Percentiles rank a stretch among this genome's conserved stretches.
These are phyloP conservation scores for Ogataea haglerorum DNA, from an alignment of 805 yeast genomes.

Conservation along the genomic window DNA sequence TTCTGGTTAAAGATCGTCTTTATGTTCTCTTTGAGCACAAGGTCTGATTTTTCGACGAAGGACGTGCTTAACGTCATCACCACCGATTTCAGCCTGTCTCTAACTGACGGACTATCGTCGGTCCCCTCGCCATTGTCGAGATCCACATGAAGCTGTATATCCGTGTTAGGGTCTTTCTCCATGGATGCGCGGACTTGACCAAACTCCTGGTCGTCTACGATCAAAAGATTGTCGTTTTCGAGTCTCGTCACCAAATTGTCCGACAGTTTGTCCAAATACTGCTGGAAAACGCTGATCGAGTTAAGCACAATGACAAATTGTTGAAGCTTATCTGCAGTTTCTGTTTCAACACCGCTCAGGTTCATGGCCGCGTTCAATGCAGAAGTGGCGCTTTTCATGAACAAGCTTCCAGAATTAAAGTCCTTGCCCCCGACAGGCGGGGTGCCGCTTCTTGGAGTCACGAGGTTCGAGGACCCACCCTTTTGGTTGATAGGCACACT, in stretches of 20 bases:
- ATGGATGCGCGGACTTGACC: constrained; percentile 20
- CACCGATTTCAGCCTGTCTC: constrained; percentile 22
- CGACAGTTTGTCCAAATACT: constrained; percentile 53
- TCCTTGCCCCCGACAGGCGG: constrained; percentile 26
- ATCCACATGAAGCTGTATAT: constrained; percentile 21
- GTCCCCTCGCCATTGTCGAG: constrained; percentile 14
- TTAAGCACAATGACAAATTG: constrained; percentile 68
- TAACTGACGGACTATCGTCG: constrained; percentile 21
- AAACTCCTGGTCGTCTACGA: constrained; percentile 33
- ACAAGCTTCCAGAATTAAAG: constrained; percentile 27
- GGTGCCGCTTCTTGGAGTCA: constrained; percentile 31
- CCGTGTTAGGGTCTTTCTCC: constrained; percentile 19
- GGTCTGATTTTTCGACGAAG: constrained; percentile 30
- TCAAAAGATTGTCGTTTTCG: constrained; percentile 27
- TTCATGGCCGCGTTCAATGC: constrained; percentile 35
- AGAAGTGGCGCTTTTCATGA: constrained; percentile 42
- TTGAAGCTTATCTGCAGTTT: constrained; percentile 46
- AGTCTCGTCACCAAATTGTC: constrained; percentile 35
- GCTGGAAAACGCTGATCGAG: constrained; percentile 61
- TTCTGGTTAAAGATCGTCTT: constrained; percentile 38
- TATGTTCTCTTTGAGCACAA: constrained; percentile 42
- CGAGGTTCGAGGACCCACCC: constrained; percentile 23
- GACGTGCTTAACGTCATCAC: constrained; percentile 21
- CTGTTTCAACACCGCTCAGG: constrained; percentile 38
- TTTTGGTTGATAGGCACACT: constrained; percentile 16